Evolutionary conservation across 2,329 filamentous ascomycete genomes (phyloP), one percentile per base, ranked within the genome.

Genomic region (Ceratocystis harringtonii): DNA sequence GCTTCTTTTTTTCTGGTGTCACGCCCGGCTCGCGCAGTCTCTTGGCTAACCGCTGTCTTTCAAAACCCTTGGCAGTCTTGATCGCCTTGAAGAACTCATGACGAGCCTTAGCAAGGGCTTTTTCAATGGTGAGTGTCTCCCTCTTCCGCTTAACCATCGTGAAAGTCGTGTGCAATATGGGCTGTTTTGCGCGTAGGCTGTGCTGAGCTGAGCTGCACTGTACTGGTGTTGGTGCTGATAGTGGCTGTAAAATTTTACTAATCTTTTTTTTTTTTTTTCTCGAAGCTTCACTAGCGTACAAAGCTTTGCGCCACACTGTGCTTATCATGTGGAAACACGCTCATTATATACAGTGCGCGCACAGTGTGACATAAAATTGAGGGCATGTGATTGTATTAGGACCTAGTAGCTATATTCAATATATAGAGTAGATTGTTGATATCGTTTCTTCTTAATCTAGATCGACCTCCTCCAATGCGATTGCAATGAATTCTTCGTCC

Each of bases 11-110:
- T 57, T 80, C 80, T 7, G 75, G 69, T 1, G 74, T 72, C 17
- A 75, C 70, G 63, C 76, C 78, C 63, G 76, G 75, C 32, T 83
- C 80, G 62, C 75, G 78, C 15, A 82, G 73, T 52, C 80, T 77
- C 73, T 84, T 86, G 68, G 86, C 81, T 67, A 88, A 80, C 69
- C 90, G 88, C 75, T 92, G 89, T 58, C 88, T 81, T 77, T 92
- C 89, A 71, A 90, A 87, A 60, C 86, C 85, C 72, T 89, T 90
- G 66, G 85, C 86, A 10, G 80, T 78, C 74, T 90, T 90, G 68
- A 92, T 78, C 0, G 86, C 86, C 66, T 83, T 81, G 68, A 80
- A 80, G 7, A 92, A 77, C 44, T 84, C 79, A 71, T 83, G 84
- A 69, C 80, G 78, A 70, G 79, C 77, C 69, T 81, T 80, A 7